phyloP scores from a whole-genome alignment of 768 basidiomycete species.

The Daedaleopsis nitida region DNA sequence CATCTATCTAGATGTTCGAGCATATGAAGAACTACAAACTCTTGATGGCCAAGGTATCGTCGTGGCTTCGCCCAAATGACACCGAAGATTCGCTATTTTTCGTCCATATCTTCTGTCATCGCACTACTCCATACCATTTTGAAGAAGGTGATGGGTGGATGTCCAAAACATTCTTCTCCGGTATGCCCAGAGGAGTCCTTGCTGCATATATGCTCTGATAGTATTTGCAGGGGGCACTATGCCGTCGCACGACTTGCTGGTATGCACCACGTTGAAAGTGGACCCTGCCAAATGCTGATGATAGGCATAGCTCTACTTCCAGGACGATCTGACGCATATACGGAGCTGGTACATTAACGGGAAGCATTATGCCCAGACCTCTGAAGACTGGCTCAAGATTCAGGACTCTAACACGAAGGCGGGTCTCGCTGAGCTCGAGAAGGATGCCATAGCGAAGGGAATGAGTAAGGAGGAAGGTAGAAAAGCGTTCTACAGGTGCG shows the following conservation, averaged over 20 bases:
- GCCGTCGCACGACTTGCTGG: slow-evolving; percentile 66
- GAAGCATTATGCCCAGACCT: slow-evolving; percentile 61
- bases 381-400: slow-evolving; percentile 63
- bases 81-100: slow-evolving; percentile 54
- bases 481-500: slow-evolving; percentile 60
- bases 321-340: slow-evolving; percentile 58
- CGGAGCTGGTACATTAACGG: slow-evolving; percentile 66
- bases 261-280: slow-evolving; percentile 22
- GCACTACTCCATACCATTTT: slow-evolving; percentile 66
- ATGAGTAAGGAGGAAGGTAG: slow-evolving; percentile 48
- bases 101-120: slow-evolving; percentile 73
- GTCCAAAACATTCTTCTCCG: slow-evolving; percentile 73
- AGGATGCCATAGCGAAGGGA: slow-evolving; percentile 50
- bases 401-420: slow-evolving; percentile 56
- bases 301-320: slow-evolving; percentile 55
- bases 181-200: slow-evolving; percentile 22
- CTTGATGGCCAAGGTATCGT: slow-evolving; percentile 60
- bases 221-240: slow-evolving; percentile 60
- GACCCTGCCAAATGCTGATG: background rate
- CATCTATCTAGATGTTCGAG: slow-evolving; percentile 58
- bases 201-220: background rate
- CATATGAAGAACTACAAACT: slow-evolving; percentile 76
- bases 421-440: slow-evolving; percentile 50
- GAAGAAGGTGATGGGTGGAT: slow-evolving; percentile 74
- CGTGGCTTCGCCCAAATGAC: slow-evolving; percentile 57